A percentile compares a stretch with the other conserved stretches of the same genome.
Conservation (phyloP, 2,329 filamentous ascomycete species). For the Simplicillium sp. region DNA sequence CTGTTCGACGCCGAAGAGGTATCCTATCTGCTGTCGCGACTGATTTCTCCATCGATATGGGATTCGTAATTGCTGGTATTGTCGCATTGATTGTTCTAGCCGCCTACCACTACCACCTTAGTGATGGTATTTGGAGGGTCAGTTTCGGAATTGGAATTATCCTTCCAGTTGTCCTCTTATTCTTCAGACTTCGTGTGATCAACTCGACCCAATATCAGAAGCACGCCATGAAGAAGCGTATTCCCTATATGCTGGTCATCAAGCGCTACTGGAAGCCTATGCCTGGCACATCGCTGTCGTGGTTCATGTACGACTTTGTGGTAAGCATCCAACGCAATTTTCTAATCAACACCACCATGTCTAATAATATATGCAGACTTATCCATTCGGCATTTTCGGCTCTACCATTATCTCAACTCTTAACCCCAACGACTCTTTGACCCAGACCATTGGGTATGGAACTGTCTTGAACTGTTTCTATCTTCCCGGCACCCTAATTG, state of each 20-base stretch:
- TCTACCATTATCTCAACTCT: slow-evolving; percentile 13
- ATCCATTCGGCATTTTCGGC: slow-evolving; percentile 14
- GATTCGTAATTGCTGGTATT: slow-evolving; percentile 28
- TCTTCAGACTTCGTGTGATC: slow-evolving; percentile 41
- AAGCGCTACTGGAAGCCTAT: slow-evolving; percentile 31
- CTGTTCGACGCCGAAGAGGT: slow-evolving; percentile 16
- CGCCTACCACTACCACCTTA: slow-evolving; percentile 20
- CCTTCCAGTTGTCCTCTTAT: slow-evolving; percentile 40
- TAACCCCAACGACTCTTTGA: slow-evolving; percentile 10
- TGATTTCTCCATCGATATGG: slow-evolving; percentile 25
- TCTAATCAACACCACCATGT: too few relatives aligned
- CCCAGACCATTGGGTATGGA: slow-evolving; percentile 13
- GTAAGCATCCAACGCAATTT: slow-evolving; percentile 4
- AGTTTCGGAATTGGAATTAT: slow-evolving; percentile 13
- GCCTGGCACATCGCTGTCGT: slow-evolving; percentile 38
- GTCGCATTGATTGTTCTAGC: slow-evolving; percentile 34
- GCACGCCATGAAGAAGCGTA: slow-evolving; percentile 8
- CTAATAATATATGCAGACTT: slow-evolving; percentile 8
- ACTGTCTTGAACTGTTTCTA: slow-evolving; percentile 14
- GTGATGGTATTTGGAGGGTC: slow-evolving; percentile 34
- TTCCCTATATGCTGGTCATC: slow-evolving; percentile 8
- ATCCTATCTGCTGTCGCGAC: slow-evolving; percentile 28
- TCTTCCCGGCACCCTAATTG: slow-evolving; percentile 20
- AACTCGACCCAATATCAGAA: slow-evolving; percentile 24
- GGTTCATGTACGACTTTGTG: slow-evolving; percentile 32